Evolutionary conservation across 1,139 yeast genomes (phyloP).

Genomic region (Lodderomyces margitis): DNA sequence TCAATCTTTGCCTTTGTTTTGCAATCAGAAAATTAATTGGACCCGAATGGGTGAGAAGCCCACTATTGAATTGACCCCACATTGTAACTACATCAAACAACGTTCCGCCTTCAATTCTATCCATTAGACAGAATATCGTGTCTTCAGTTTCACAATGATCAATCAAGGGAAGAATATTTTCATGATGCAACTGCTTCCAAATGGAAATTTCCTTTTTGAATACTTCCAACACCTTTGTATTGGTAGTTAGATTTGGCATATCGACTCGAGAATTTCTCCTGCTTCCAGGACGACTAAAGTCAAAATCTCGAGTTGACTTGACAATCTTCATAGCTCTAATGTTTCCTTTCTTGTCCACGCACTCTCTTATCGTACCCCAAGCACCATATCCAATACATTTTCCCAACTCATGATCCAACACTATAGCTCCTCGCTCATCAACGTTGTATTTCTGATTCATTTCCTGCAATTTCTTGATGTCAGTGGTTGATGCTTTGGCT

Average conservation of each 20-base stretch:
- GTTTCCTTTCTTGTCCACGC: constrained; percentile 42
- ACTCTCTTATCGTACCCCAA: constrained; percentile 87
- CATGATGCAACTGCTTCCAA: constrained; percentile 59
- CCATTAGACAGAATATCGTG: constrained; percentile 71
- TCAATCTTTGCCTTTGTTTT: constrained; percentile 24
- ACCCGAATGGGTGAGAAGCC: constrained; percentile 27
- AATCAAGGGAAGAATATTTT: constrained; percentile 60
- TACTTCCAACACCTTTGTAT: constrained; percentile 41
- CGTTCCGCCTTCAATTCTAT: constrained; percentile 76
- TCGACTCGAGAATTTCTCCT: constrained; percentile 11
- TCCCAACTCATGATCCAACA: constrained; percentile 63
- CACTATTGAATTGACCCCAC: constrained; percentile 54
- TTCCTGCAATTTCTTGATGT: constrained; percentile 29
- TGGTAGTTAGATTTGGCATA: constrained; percentile 5
- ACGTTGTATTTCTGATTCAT: constrained; percentile 32
- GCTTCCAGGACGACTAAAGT: not conserved
- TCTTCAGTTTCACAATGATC: constrained; percentile 60
- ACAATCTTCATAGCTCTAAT: constrained; percentile 78
- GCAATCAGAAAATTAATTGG: constrained; percentile 32
- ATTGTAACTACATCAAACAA: constrained; percentile 70
- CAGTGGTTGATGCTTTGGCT: constrained; percentile 40
- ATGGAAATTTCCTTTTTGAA: constrained; percentile 70
- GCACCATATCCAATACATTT: constrained; percentile 89
- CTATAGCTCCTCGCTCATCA: constrained; percentile 62
- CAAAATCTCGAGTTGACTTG: constrained; percentile 41